Base-by-base conservation (phyloP, 257 asterid species). In the Anisodus acutangulus region DNA sequence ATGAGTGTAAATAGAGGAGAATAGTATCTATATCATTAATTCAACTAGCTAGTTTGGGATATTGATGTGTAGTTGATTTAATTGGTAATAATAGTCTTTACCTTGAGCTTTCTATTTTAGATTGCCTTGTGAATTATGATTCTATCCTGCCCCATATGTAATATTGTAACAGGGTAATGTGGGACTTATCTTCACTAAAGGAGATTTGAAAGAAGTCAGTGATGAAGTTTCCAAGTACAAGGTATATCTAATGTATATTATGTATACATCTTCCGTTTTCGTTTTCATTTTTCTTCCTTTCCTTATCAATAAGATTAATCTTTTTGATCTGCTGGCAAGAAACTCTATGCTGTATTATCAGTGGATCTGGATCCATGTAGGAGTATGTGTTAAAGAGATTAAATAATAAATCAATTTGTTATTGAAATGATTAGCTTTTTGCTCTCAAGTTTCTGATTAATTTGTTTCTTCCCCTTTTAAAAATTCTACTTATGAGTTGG, bases 181-280 rank as follows among this genome's bases (percentile, higher is more conserved):
- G 88, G 90, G 90, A 13, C 66, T 88, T 81, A 84, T 88, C 64
- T 88, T 88, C 80, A 86, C 90, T 26, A 86, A 82, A 70, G 90
- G 90, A 83, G 89, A 86, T 59, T 71, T 88, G 83, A 88, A 88
- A 79, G 90, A 88, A 86, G 90, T 88, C 15, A 88, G 88, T 57
- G 89, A 88, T 78, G 90, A 88, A 64, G 89, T 86, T 39, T 86
- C 86, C 12, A 84, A 84, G 51, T 86, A 86, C 63, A 86, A 88
- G 90, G 90, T 87, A 87, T 49, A 62, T 62, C 2, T 62, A n/a
- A 17, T 69, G 54, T 78, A 81, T 11, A 60, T 7, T 19, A 39
- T 60, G 60, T n/a, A 5, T 22, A 78, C 17, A 8, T 26, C 59
- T 49, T 74, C 26, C 60, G 47, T 74, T 26, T 51, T 58, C 19